A percentile compares a stretch with the other conserved stretches of the same genome.
These are phyloP conservation scores for Carex parvula DNA, from an alignment of 176 grass and related monocot genomes.

Conservation along the genomic window DNA sequence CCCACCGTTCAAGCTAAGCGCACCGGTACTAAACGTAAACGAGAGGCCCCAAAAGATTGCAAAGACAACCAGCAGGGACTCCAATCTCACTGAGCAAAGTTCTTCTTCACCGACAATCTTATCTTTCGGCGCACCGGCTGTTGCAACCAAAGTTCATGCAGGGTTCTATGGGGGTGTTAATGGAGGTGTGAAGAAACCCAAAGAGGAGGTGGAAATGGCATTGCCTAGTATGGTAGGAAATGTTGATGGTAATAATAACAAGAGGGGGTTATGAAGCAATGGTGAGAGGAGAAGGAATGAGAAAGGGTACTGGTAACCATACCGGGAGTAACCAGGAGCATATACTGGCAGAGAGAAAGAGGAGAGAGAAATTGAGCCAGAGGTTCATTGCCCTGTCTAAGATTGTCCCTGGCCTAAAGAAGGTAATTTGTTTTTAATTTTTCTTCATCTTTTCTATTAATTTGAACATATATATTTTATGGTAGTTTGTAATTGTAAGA, in stretches of 20 bases:
- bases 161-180: slow-evolving; percentile 30
- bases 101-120: slow-evolving; percentile 86
- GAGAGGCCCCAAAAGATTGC: slow-evolving; percentile 49
- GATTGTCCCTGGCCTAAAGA: slow-evolving; percentile 89
- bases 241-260: slow-evolving; percentile 1
- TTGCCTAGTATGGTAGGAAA: slow-evolving; percentile 20
- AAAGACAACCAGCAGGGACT: slow-evolving; percentile 76
- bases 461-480: background rate
- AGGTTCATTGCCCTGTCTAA: slow-evolving; percentile 91
- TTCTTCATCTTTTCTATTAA: background rate
- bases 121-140: slow-evolving; percentile 50
- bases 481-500: background rate
- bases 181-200: slow-evolving; percentile 41
- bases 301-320: background rate
- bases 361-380: slow-evolving; percentile 96
- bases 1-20: background rate
- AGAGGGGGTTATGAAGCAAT: slow-evolving; percentile 61
- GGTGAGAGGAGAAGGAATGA: slow-evolving; percentile 17
- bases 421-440: slow-evolving; percentile 38
- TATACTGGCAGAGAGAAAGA: slow-evolving; percentile 81
- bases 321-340: slow-evolving; percentile 70
- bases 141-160: slow-evolving; percentile 1
- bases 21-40: background rate
- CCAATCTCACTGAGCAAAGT: slow-evolving; percentile 84
- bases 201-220: slow-evolving; percentile 46